These are phyloP conservation scores for Plasmodium knowlesi DNA, from an alignment of 169 alveolate species.

Conservation along the genomic window DNA sequence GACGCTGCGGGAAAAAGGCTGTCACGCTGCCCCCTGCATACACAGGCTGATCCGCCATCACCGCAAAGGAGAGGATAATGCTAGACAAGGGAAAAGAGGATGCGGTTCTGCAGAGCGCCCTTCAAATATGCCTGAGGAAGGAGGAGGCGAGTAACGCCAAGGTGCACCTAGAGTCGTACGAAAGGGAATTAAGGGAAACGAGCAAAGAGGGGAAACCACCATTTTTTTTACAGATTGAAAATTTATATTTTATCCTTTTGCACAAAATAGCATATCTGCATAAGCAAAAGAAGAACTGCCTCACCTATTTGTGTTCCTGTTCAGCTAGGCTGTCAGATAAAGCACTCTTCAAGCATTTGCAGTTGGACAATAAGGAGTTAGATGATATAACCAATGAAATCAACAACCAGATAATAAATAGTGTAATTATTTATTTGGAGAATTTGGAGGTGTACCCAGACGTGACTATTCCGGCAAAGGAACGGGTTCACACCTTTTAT, in stretches of 20 bases:
- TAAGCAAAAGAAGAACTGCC: slow-evolving; percentile 54
- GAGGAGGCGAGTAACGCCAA: slow-evolving; percentile 28
- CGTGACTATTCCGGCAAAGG: slow-evolving; percentile 27
- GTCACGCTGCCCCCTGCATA: neutral
- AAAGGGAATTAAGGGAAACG: slow-evolving; percentile 41
- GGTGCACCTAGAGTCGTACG: slow-evolving; percentile 40
- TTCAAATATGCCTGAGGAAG: slow-evolving; percentile 64
- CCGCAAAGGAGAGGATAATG: neutral
- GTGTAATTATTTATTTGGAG: slow-evolving; percentile 43
- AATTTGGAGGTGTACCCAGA: slow-evolving; percentile 64
- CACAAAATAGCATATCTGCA: slow-evolving; percentile 57
- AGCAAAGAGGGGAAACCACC: slow-evolving; percentile 16
- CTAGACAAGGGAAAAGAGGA: slow-evolving; percentile 41
- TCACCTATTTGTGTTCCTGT: slow-evolving; percentile 65
- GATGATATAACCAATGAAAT: slow-evolving; percentile 41
- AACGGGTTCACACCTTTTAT: slow-evolving; percentile 20
- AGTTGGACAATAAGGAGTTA: slow-evolving; percentile 4
- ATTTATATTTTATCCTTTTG: slow-evolving; percentile 49
- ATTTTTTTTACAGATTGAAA: slow-evolving; percentile 17
- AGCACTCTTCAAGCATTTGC: slow-evolving; percentile 14
- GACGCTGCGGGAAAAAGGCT: neutral
- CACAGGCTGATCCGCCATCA: neutral
- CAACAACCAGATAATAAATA: slow-evolving; percentile 24
- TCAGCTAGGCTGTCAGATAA: slow-evolving; percentile 9
- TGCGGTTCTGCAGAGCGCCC: slow-evolving; percentile 16